Base-by-base conservation (phyloP, 495 filamentous ascomycete species). In the Neurospora cerealis region DNA sequence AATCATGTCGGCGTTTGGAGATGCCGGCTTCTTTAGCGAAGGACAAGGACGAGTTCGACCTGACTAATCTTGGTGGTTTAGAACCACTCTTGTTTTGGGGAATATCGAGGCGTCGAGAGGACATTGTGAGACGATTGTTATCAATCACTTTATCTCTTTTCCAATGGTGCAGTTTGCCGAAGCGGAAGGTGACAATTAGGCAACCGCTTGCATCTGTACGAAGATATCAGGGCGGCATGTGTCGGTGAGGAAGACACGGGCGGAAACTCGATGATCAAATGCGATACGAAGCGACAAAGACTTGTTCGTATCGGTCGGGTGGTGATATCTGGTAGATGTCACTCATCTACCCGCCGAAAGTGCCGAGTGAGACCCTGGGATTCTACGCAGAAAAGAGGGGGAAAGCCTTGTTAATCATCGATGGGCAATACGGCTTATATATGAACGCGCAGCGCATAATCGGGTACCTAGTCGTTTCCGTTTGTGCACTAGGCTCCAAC, bases 31-130 rank as follows among this genome's bases (percentile, higher is more conserved):
- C 83, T 71, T 85, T 86, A 75, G 79, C 82, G 78, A 86, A 83
- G 3, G 85, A 86, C n/a, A 84, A 79, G 75, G 85, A 86, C 15
- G 85, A 80, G 74, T 71, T 85, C 10, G 85, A 85, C 70, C 82
- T 85, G 60, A 78, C 78, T 24, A 77, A 72, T 69, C 81, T 82
- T 70, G 62, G 15, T 81, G 79, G 71, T 77, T 83, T 86, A 48
- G 84, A 84, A 71, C 83, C 84, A 79, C 83, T 86, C 79, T 81
- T 85, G 80, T 38, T 80, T 54, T 77, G 81, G 1, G 79, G 73
- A 11, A 69, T 41, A 42, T 86, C 81, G 69, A 81, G 81, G 75
- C 83, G 84, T 78, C 80, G 80, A 72, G 81, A 78, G 73, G 82
- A 84, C 83, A 85, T 85, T 19, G 78, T 85, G 79, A 74, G 71